Evolutionary conservation across 2,329 filamentous ascomycete genomes (phyloP).

Genomic region (Ilyonectria destructans): DNA sequence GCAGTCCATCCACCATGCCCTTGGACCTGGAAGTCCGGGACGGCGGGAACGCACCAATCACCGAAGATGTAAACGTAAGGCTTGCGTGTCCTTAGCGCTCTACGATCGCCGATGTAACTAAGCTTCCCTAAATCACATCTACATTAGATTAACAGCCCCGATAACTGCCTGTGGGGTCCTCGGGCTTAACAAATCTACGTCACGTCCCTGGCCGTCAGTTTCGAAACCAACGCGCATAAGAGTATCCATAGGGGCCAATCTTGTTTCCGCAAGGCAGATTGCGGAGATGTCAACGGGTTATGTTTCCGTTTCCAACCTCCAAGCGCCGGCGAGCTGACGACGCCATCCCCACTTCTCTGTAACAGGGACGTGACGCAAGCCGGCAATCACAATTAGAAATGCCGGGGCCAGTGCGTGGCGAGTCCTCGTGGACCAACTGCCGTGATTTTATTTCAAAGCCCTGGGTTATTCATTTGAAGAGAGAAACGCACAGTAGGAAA

Average conservation of each 20-base stretch:
- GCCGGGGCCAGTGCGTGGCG: neutral
- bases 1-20: neutral
- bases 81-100: neutral
- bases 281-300: neutral
- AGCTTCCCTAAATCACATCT: conserved; percentile 7
- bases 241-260: neutral
- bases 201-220: neutral
- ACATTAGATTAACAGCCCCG: neutral
- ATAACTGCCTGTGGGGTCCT: neutral
- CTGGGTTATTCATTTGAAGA: too few relatives aligned
- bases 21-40: neutral
- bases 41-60: conserved; percentile 13
- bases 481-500: too few relatives aligned
- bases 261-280: conserved; percentile 13
- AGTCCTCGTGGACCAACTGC: neutral
- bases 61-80: conserved; percentile 3
- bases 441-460: neutral
- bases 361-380: conserved; percentile 26
- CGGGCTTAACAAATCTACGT: neutral
- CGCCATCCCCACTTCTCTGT: conserved; percentile 20
- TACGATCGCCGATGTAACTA: conserved; percentile 11
- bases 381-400: conserved; percentile 3
- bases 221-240: neutral
- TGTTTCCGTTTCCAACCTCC: conserved; percentile 1
- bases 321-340: conserved; percentile 17